phyloP scores from a whole-genome alignment of 192 early-diverging fungal species.

The Linnemannia exigua region DNA sequence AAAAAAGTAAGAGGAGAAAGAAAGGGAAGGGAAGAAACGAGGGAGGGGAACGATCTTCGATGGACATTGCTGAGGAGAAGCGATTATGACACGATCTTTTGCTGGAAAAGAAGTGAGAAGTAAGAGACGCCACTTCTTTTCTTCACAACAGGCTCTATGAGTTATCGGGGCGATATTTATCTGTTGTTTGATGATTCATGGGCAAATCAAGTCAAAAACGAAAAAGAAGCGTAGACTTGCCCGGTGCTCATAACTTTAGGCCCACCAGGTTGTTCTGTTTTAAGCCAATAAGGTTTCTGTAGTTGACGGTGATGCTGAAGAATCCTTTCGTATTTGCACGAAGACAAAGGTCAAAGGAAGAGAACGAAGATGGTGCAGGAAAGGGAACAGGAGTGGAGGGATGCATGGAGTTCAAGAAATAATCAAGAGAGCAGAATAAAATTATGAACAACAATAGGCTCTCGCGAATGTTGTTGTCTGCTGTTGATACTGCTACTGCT shows the following conservation, averaged over 20 bases:
- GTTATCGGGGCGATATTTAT: no score
- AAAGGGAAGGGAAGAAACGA: not conserved
- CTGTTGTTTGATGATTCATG: no score
- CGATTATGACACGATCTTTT: not conserved
- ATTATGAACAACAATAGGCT: not conserved
- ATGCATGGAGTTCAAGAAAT: not conserved
- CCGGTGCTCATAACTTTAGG: not conserved
- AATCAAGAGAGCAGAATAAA: slow-evolving; percentile 6
- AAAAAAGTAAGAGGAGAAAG: not conserved
- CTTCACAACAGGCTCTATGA: no score
- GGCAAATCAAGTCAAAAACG: no score
- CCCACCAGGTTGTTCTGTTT: not conserved
- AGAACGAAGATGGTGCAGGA: not conserved
- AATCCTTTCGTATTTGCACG: not conserved
- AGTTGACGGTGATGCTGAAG: not conserved
- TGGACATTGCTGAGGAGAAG: not conserved
- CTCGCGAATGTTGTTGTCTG: slow-evolving; percentile 3
- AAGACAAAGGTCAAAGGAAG: not conserved
- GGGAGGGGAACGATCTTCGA: slow-evolving; percentile 3
- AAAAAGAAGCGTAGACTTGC: no score
- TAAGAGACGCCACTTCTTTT: no score
- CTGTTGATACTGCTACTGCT: not conserved
- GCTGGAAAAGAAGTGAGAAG: not conserved
- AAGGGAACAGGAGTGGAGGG: not conserved
- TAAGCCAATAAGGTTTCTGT: not conserved